Percentiles rank a stretch among this genome's conserved stretches.
These are phyloP conservation scores for Boletus rex-veris DNA, from an alignment of 768 basidiomycete genomes.

Conservation along the genomic window DNA sequence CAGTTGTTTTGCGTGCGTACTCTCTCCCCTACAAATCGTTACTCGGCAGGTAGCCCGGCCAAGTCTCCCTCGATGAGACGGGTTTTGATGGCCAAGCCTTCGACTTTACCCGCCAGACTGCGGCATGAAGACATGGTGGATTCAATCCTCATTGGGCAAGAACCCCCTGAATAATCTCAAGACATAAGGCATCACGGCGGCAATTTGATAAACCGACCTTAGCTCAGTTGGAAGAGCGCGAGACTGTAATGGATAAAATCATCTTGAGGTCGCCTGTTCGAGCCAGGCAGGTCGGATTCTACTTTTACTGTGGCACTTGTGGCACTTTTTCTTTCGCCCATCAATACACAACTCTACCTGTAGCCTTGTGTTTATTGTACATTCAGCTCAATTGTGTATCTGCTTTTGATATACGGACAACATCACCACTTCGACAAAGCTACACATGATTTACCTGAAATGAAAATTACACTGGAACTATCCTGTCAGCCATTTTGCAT, in stretches of 20 bases:
- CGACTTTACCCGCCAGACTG: no score
- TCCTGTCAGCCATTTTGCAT: constrained; percentile 21
- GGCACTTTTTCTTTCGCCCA: neutral
- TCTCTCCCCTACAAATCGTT: neutral
- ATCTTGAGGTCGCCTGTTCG: constrained; percentile 63
- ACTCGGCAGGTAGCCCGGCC: neutral
- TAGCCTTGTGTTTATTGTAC: no score
- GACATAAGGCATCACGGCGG: accelerated
- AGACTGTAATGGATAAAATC: constrained; percentile 38
- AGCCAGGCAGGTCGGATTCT: constrained; percentile 53
- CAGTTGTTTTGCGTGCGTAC: neutral
- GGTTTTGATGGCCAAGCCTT: no score
- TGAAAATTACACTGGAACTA: neutral
- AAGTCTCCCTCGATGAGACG: no score
- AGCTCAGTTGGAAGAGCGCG: constrained; percentile 51
- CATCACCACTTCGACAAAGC: no score
- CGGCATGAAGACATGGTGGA: neutral
- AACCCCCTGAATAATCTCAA: neutral
- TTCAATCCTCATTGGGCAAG: no score
- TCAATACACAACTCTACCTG: no score
- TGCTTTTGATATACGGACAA: no score
- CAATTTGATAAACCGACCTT: constrained; percentile 11
- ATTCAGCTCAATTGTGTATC: no score
- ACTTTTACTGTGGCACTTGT: neutral
- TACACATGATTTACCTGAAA: no score